These are phyloP conservation scores for Oryza glaberrima DNA, from an alignment of 176 grass and related monocot species.

Conservation along the genomic window DNA sequence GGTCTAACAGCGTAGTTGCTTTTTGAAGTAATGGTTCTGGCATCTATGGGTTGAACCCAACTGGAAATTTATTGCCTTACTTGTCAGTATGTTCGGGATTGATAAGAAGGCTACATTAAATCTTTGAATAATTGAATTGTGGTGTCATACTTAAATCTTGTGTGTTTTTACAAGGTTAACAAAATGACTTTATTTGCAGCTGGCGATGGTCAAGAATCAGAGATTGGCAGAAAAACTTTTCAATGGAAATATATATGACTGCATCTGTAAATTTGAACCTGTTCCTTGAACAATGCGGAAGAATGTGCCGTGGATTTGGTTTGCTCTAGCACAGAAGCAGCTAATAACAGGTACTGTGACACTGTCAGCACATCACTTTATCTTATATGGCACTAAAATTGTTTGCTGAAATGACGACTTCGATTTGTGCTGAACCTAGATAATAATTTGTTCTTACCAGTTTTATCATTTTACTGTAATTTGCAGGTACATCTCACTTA, in stretches of 20 bases:
- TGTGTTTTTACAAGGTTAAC: slow-evolving; percentile 17
- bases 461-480: not conserved
- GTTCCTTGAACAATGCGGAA: slow-evolving; percentile 37
- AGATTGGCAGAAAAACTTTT: slow-evolving; percentile 95
- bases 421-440: not conserved
- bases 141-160: not conserved
- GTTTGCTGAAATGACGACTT: not conserved
- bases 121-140: not conserved
- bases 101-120: not conserved
- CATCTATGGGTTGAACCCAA: not conserved
- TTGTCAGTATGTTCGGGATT: not conserved
- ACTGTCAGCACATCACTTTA: not conserved
- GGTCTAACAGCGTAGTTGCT: not conserved
- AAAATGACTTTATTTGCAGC: slow-evolving; percentile 47
- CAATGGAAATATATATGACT: slow-evolving; percentile 87
- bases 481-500: slow-evolving; percentile 7
- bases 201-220: slow-evolving; percentile 99
- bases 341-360: not conserved
- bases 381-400: slow-evolving; percentile 3
- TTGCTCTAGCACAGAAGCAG: slow-evolving; percentile 10
- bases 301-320: not conserved
- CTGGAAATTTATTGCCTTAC: slow-evolving; percentile 10
- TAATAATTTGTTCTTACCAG: not conserved
- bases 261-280: slow-evolving; percentile 94
- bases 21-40: not conserved